Base-by-base conservation (phyloP, 306 rosid genomes). In the Corylus americana region DNA sequence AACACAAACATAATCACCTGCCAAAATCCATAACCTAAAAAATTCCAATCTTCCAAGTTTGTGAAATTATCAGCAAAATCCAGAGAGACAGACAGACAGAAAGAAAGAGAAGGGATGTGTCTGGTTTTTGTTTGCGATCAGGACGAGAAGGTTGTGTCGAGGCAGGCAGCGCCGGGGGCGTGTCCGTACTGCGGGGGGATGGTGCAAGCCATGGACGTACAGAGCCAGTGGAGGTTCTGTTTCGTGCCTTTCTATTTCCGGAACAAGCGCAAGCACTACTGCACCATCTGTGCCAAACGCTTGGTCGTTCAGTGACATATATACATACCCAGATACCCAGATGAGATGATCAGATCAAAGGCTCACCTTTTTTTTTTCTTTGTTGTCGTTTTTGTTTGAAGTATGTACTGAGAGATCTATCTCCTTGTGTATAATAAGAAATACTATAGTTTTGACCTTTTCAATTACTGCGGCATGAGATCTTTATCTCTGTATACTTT, bases 171-270 rank as follows among this genome's bases (percentile, higher is more conserved):
- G 48, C 85, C 92, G 0, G 98, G 98, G 71, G 74, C 85, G 0
- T 92, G 98, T 57, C 94, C 98, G 9, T 85, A 71, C 84, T 92
- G 98, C 37, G 94, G 97, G 78, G 97, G 98, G 22, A 77, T 76
- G 85, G 77, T 94, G 8, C 98, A 91, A 58, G 97, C 97, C 20
- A 70, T 88, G 85, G 95, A 94, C 35, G 80, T 92, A 0, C 78
- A 91, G 80, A 90, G 31, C 45, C 82, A 71, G 7, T 94, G 97
- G 97, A 82, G 90, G 84, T 83, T 92, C 70, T 94, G 97, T 47
- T 94, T 91, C 71, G 2, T 94, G 0, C 98, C 97, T 4, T 25
- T 94, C 16, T 87, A 85, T 47, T 79, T 75, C 83, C 90, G 77
- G 73, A 89, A 83, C 80, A 94, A 89, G 63, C 95, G 93, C 80